A percentile compares a stretch with the other conserved stretches of the same genome.
Evolutionary conservation across 23 red algal species (phyloP).

Genomic region (Agarophyton chilense): DNA sequence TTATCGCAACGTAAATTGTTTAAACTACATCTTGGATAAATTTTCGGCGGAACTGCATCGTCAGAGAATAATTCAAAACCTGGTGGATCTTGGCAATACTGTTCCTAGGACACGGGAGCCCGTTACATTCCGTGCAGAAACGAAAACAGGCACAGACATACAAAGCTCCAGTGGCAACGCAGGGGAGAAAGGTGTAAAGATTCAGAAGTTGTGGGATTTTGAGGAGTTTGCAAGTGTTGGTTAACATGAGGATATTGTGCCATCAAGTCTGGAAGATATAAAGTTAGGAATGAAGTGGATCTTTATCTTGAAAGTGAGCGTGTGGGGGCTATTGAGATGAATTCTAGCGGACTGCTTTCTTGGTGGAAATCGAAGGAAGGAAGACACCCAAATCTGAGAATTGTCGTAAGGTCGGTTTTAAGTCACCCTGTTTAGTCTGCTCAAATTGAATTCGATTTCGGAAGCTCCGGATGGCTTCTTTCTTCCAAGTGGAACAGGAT

Average conservation of each 20-base stretch:
- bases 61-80: too few species aligned
- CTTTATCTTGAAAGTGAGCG: too few species aligned
- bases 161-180: too few species aligned
- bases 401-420: not conserved
- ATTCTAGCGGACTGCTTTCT: not conserved
- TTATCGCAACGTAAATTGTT: not conserved
- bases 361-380: constrained; percentile 15
- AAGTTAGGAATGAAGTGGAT: too few species aligned
- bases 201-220: constrained; percentile 22
- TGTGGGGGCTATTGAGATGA: too few species aligned
- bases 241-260: too few species aligned
- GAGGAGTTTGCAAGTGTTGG: not conserved
- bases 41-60: too few species aligned
- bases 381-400: not conserved
- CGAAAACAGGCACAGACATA: not conserved
- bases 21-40: not conserved
- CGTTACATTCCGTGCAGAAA: not conserved
- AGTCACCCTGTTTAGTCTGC: constrained; percentile 8
- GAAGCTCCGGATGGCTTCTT: not conserved
- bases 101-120: too few species aligned
- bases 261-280: too few species aligned
- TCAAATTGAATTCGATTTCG: constrained; percentile 24
- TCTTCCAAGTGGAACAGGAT: not conserved
- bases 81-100: too few species aligned
- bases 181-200: too few species aligned